These are phyloP conservation scores for Gossypium lobatum DNA, from an alignment of 441 rosid species.

Conservation along the genomic window DNA sequence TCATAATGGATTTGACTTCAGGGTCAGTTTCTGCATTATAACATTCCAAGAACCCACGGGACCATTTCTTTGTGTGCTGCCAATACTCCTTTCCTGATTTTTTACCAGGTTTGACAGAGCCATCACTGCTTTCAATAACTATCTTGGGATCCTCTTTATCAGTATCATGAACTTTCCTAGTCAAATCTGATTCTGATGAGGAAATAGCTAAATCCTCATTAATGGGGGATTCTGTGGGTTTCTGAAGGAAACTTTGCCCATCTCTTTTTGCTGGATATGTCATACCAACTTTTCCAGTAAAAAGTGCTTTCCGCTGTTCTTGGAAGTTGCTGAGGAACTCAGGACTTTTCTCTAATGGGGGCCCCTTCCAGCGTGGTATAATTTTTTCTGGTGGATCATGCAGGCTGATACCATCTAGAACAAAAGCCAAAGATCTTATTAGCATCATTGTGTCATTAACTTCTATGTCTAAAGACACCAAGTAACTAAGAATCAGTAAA, in stretches of 20 bases:
- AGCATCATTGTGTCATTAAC: conserved; percentile 4
- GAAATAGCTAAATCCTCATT: conserved; percentile 29
- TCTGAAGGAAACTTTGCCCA: conserved; percentile 34
- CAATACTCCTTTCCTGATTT: conserved; percentile 82
- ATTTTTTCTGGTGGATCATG: conserved; percentile 76
- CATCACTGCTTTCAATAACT: conserved; percentile 81
- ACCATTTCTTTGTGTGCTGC: conserved; percentile 94
- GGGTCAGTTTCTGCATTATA: conserved; percentile 82
- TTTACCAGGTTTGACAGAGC: conserved; percentile 73
- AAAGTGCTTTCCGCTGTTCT: conserved; percentile 47
- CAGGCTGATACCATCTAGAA: conserved; percentile 75
- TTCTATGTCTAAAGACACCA: background rate
- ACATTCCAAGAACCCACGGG: conserved; percentile 71
- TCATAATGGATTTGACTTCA: conserved; percentile 73
- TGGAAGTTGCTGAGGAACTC: conserved; percentile 45
- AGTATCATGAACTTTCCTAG: conserved; percentile 17
- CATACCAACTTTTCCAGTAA: conserved; percentile 29
- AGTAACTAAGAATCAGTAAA: background rate
- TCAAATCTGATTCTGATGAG: conserved; percentile 26
- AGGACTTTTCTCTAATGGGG: conserved; percentile 52
- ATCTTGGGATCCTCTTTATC: conserved; percentile 42
- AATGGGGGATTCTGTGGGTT: conserved; percentile 26
- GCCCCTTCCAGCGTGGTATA: conserved; percentile 85
- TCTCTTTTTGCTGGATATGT: conserved; percentile 32
- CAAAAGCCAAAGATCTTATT: conserved; percentile 19